A percentile compares a stretch with the other conserved stretches of the same genome.
Evolutionary conservation across 805 yeast genomes (phyloP).

Genomic region (Metschnikowia anglica): DNA sequence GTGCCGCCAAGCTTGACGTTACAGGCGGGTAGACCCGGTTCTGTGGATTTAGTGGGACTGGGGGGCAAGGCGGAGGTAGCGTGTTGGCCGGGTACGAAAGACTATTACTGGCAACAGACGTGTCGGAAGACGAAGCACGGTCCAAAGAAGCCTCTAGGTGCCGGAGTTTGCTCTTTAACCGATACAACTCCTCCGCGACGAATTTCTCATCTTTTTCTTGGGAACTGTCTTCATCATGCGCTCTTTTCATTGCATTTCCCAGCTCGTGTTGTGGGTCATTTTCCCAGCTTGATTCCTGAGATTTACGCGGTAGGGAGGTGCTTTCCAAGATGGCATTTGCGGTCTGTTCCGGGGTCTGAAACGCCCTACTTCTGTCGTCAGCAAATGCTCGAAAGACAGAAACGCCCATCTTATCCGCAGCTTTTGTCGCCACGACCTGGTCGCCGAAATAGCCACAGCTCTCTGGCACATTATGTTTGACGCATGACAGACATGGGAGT

Average conservation of each 20-base stretch:
- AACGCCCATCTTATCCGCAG: not conserved
- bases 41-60: not conserved
- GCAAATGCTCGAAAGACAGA: constrained; percentile 7
- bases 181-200: constrained; percentile 1
- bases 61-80: not conserved
- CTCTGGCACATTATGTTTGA: constrained; percentile 24
- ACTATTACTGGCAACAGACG: not conserved
- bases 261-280: not conserved
- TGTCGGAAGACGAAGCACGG: not conserved
- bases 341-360: not conserved
- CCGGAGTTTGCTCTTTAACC: not conserved
- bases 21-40: not conserved
- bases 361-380: constrained; percentile 1
- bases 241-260: not conserved
- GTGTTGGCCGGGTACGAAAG: not conserved
- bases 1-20: not conserved
- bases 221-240: not conserved
- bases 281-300: not conserved
- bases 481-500: constrained; percentile 36
- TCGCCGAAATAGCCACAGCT: constrained; percentile 28
- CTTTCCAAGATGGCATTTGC: not conserved
- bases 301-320: not conserved
- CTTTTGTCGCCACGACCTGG: constrained; percentile 5
- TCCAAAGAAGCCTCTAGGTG: constrained; percentile 2
- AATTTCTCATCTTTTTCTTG: not conserved